Evolutionary conservation across 345 rosid genomes (phyloP).

Genomic region (Salix suchowensis): DNA sequence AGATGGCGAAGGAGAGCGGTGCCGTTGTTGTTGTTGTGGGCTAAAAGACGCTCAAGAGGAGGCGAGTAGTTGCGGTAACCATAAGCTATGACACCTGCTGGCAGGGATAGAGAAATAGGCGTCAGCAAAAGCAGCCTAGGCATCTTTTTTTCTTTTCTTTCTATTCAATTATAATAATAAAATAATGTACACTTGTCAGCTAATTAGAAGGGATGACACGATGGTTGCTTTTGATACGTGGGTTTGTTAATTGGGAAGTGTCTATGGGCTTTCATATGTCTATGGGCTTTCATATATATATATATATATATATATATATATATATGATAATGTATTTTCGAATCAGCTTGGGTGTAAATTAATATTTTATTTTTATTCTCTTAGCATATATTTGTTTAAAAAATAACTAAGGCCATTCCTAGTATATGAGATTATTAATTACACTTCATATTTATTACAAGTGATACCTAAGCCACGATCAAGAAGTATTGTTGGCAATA

Average conservation of each 20-base stretch:
- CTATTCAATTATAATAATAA: background rate
- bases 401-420: too few species aligned
- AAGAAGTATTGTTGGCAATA: too few species aligned
- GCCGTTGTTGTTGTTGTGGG: background rate
- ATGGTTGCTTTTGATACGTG: background rate
- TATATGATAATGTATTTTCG: too few species aligned
- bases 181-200: background rate
- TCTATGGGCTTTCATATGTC: background rate
- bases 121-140: background rate
- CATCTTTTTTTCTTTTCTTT: background rate
- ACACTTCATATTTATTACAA: too few species aligned
- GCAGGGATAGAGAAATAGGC: conserved; percentile 18
- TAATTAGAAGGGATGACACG: background rate
- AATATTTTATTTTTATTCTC: too few species aligned
- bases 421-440: too few species aligned
- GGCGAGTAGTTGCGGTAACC: conserved; percentile 40
- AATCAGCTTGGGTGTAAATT: too few species aligned
- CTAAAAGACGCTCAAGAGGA: conserved; percentile 29
- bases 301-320: too few species aligned
- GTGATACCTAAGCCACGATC: too few species aligned
- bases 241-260: background rate
- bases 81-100: conserved; percentile 27
- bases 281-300: too few species aligned
- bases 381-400: too few species aligned
- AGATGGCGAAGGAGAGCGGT: background rate